Evolutionary conservation across 2,329 filamentous ascomycete genomes (phyloP).

Genomic region (Malbranchea zuffiana): DNA sequence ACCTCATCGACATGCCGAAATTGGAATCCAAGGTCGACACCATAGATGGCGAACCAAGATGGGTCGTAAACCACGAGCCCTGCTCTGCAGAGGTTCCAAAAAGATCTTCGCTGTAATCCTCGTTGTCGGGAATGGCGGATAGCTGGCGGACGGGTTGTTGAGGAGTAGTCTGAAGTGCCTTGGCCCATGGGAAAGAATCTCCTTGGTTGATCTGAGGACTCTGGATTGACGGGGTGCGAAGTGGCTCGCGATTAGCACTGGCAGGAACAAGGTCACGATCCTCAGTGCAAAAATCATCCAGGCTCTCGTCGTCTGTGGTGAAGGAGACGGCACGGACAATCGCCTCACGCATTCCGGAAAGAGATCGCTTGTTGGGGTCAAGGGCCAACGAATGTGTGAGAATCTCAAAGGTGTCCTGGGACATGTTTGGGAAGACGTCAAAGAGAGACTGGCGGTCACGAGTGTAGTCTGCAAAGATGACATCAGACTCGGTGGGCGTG

Average conservation of each 20-base stretch:
- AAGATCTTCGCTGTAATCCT: slow-evolving; percentile 71
- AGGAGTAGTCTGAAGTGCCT: slow-evolving; percentile 69
- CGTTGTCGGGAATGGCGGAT: slow-evolving; percentile 69
- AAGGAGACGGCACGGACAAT: slow-evolving; percentile 75
- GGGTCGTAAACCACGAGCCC: slow-evolving; percentile 67
- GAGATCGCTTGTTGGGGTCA: slow-evolving; percentile 78
- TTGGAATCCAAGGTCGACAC: slow-evolving; percentile 77
- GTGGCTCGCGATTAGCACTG: slow-evolving; percentile 79
- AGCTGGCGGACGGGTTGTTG: slow-evolving; percentile 66
- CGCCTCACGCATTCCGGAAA: slow-evolving; percentile 65
- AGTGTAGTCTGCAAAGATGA: slow-evolving; percentile 84
- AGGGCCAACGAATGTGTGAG: slow-evolving; percentile 82
- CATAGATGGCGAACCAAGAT: slow-evolving; percentile 66
- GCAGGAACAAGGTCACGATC: slow-evolving; percentile 68
- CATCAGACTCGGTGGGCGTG: slow-evolving; percentile 78
- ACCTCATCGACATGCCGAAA: slow-evolving; percentile 70
- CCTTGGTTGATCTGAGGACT: slow-evolving; percentile 65
- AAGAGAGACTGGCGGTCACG: slow-evolving; percentile 92
- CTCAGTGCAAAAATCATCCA: slow-evolving; percentile 87
- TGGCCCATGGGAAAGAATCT: slow-evolving; percentile 89
- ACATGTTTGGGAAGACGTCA: slow-evolving; percentile 97
- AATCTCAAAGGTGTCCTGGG: slow-evolving; percentile 92
- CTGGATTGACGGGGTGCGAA: slow-evolving; percentile 89
- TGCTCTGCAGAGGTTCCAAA: slow-evolving; percentile 65
- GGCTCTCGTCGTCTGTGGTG: slow-evolving; percentile 79